These are phyloP conservation scores for Stephanodiscus minutulus DNA, from an alignment of 108 stramenopile species.

Conservation along the genomic window DNA sequence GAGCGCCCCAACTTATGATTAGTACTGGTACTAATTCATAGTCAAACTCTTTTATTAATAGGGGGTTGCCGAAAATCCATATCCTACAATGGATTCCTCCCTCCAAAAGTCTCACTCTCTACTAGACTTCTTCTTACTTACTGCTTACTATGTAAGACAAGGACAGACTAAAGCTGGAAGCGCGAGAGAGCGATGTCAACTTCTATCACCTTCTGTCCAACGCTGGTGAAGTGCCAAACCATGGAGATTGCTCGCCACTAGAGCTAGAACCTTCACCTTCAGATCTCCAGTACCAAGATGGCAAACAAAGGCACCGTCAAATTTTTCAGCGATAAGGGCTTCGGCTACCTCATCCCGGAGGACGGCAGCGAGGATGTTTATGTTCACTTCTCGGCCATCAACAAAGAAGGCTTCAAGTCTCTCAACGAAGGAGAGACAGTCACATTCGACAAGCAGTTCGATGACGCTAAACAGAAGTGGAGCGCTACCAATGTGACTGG, in stretches of 20 bases:
- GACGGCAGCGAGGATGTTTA: conserved; percentile 72
- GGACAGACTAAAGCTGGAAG: too few relatives aligned
- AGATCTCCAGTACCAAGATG: background rate
- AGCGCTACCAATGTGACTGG: background rate
- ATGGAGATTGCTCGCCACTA: background rate
- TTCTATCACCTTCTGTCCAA: too few relatives aligned
- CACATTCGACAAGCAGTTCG: conserved; percentile 11
- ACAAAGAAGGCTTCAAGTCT: conserved; percentile 71
- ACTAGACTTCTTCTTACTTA: too few relatives aligned
- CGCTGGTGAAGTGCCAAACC: too few relatives aligned
- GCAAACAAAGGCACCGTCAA: background rate
- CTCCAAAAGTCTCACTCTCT: too few relatives aligned
- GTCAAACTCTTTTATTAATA: too few relatives aligned
- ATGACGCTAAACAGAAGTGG: conserved; percentile 12
- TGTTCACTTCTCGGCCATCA: conserved; percentile 74
- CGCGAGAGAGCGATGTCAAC: too few relatives aligned
- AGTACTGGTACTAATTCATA: too few relatives aligned
- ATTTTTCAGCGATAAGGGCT: conserved; percentile 55
- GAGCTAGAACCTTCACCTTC: background rate
- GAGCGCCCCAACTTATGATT: too few relatives aligned
- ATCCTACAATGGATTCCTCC: too few relatives aligned
- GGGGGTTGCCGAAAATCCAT: too few relatives aligned
- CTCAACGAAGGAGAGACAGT: conserved; percentile 54
- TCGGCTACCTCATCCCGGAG: conserved; percentile 73
- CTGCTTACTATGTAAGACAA: too few relatives aligned